phyloP scores from a whole-genome alignment of 2,329 filamentous ascomycete genomes.

The Cercospora nicotianae region DNA sequence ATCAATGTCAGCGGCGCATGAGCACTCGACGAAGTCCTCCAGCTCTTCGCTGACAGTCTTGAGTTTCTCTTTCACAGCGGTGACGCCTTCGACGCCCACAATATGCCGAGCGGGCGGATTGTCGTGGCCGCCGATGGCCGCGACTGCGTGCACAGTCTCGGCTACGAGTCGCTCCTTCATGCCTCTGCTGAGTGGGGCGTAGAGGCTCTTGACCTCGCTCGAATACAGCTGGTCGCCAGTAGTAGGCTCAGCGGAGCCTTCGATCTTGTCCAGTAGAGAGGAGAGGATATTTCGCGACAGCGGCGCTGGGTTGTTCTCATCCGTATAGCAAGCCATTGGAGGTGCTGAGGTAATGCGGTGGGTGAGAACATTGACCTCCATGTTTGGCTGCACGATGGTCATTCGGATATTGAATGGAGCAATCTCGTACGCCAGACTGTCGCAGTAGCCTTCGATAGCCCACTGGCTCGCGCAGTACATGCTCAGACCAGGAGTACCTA shows the following conservation, averaged over 20 bases:
- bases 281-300: constrained; percentile 80
- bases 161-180: constrained; percentile 73
- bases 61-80: constrained; percentile 89
- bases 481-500: constrained; percentile 86
- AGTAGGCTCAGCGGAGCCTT: constrained; percentile 41
- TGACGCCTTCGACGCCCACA: constrained; percentile 83
- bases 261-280: constrained; percentile 72
- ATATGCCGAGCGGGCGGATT: constrained; percentile 94
- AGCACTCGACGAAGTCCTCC: constrained; percentile 93
- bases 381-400: constrained; percentile 92
- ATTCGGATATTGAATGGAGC: constrained; percentile 94
- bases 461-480: constrained; percentile 92
- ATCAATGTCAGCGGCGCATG: constrained; percentile 74
- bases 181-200: constrained; percentile 68
- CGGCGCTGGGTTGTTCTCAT: constrained; percentile 71
- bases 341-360: constrained; percentile 85
- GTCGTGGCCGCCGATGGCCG: constrained; percentile 90
- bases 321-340: constrained; percentile 68
- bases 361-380: constrained; percentile 84
- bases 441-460: constrained; percentile 94
- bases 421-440: constrained; percentile 91
- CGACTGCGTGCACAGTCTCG: constrained; percentile 88
- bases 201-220: constrained; percentile 63
- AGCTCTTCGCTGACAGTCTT: constrained; percentile 95
- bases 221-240: constrained; percentile 50